Conservation (phyloP, 306 rosid genomes). For the Myrica gale region DNA sequence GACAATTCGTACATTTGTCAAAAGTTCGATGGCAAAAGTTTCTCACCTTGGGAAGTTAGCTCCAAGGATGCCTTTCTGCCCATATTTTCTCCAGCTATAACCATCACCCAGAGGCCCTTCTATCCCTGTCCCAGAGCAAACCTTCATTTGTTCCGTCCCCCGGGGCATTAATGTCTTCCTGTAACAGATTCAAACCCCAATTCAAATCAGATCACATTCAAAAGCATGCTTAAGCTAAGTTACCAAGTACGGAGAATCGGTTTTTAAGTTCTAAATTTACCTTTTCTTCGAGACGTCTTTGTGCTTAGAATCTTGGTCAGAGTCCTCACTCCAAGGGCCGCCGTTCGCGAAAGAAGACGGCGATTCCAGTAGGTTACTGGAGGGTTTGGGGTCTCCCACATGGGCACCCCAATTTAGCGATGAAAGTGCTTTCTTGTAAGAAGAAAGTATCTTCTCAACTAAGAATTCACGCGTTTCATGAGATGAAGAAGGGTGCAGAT, state of each 20-base stretch:
- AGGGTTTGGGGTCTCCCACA: constrained; percentile 26
- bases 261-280: constrained; percentile 33
- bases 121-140: constrained; percentile 36
- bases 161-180: constrained; percentile 51
- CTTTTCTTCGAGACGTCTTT: constrained; percentile 60
- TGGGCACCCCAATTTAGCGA: constrained; percentile 30
- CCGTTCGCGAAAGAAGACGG: constrained; percentile 38
- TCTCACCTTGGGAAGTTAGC: constrained; percentile 72
- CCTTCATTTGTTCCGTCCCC: constrained; percentile 61
- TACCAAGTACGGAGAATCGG: constrained; percentile 5
- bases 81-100: constrained; percentile 91
- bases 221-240: neutral
- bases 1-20: neutral
- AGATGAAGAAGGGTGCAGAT: constrained; percentile 41
- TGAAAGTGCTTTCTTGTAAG: constrained; percentile 56
- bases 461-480: constrained; percentile 37
- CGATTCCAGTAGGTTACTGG: constrained; percentile 26
- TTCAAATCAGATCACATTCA: constrained; percentile 15
- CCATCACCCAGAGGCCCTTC: constrained; percentile 63
- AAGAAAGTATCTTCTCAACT: constrained; percentile 48
- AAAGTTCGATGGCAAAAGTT: neutral
- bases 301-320: constrained; percentile 42
- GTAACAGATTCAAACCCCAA: constrained; percentile 20
- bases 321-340: constrained; percentile 45
- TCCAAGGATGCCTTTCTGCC: constrained; percentile 86